Evolutionary conservation across 2,329 filamentous ascomycete genomes (phyloP), one percentile per base, ranked within the genome.

Genomic region (Fusarium sp.): DNA sequence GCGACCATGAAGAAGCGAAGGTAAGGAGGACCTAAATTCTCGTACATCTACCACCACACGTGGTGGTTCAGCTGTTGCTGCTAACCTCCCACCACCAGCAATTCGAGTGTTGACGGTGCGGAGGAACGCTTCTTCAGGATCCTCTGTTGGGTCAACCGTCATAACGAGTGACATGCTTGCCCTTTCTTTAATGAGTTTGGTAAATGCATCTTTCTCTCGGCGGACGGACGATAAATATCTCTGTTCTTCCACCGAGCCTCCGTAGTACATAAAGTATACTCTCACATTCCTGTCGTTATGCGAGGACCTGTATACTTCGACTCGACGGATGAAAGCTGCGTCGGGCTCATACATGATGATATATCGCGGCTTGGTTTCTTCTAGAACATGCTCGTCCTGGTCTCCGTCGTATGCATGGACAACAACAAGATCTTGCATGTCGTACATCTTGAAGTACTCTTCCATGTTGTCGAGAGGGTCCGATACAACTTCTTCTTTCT

Each of bases 311-410:
- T 98, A 99, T 3, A 98, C 94, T 78, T 99, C 96, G 22, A 99
- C 92, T 40, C 95, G 87, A 16, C 96, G 90, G 75, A 98, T 97
- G 79, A 99, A 99, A 5, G 95, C 91, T 5, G 95, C 90, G 71
- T 98, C 94, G 2, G 96, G 95, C 78, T 98, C 96, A 80, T 98
- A 99, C 96, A 99, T 98, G 82, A 99, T 92, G 63, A 99, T 94
- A 80, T 98, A 98, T 65, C 93, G 90, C 34, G 96, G 96, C 76
- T 93, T 94, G 62, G 96, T 86, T 80, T 99, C 96, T 78, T 99
- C 95, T 3, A 99, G 87, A n/a, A 98, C 87, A 78, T 97, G 93
- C 78, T 98, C 96, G 78, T 99, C 96, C 83, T 95, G 92, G 78
- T 98, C 96, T 13, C 94, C 94, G 64, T 97, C 94, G 78, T 97